Evolutionary conservation across 805 yeast genomes (phyloP).

Genomic region (Diddensiella transvaalensis): DNA sequence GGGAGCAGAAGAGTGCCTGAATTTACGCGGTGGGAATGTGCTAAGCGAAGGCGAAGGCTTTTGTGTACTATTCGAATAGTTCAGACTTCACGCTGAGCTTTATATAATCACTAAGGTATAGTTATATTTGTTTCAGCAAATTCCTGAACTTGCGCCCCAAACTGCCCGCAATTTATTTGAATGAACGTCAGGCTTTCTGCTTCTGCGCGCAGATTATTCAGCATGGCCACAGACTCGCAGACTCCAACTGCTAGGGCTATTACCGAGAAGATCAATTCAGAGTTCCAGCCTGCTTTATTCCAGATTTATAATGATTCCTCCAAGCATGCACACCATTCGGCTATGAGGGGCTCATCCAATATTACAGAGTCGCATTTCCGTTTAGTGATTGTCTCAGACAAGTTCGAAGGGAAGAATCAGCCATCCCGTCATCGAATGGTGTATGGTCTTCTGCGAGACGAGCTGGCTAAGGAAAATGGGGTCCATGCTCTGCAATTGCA

Average conservation of each 20-base stretch:
- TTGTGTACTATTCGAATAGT: too few relatives aligned
- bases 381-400: slow-evolving; percentile 65
- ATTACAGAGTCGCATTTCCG: slow-evolving; percentile 78
- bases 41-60: too few relatives aligned
- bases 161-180: too few relatives aligned
- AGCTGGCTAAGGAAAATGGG: slow-evolving; percentile 57
- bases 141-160: too few relatives aligned
- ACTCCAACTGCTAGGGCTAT: slow-evolving; percentile 36
- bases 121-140: too few relatives aligned
- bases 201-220: not conserved
- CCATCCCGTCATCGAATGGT: slow-evolving; percentile 78
- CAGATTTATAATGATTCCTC: slow-evolving; percentile 74
- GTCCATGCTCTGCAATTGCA: slow-evolving; percentile 86
- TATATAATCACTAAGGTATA: too few relatives aligned
- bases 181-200: too few relatives aligned
- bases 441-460: slow-evolving; percentile 66
- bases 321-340: slow-evolving; percentile 84
- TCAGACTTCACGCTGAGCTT: too few relatives aligned
- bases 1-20: too few relatives aligned
- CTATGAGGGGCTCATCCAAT: slow-evolving; percentile 70
- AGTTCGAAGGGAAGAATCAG: slow-evolving; percentile 58
- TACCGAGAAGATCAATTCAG: slow-evolving; percentile 39
- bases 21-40: too few relatives aligned
- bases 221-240: slow-evolving; percentile 1
- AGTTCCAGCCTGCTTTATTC: slow-evolving; percentile 45